Base-by-base conservation (phyloP, 768 basidiomycete species). In the Terana coerulea region DNA sequence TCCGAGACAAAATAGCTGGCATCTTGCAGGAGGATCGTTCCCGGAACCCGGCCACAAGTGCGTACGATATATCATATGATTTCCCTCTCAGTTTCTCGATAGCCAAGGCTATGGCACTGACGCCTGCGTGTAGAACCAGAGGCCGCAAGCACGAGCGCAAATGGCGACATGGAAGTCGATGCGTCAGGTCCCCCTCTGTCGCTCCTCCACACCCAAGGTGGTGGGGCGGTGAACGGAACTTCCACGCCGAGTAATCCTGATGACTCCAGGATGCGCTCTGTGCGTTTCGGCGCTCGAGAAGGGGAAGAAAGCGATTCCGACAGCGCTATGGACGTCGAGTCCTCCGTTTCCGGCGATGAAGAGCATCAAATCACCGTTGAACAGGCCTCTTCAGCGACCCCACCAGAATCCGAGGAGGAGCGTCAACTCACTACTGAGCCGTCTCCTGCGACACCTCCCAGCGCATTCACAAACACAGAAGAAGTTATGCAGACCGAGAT, bases 1-100 rank as follows among this genome's bases (percentile, higher is more conserved):
- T 66, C 58, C 66, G 59, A 56, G 69, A 67, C 57, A 60, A 68
- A 49, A 58, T 70, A 53, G 63, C 66, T 60, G 69, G 67, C 53
- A 64, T 64, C 44, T 60, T 67, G 50, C 63, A 63, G 54, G 64
- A 64, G 49, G 61, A 67, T 59, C 63, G 70, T 22, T 39, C 33
- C 17, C 41, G 47, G 21, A 43, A 47, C 6, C 14, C 34, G 36
- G 49, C 10, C 26, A 21, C 14, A 25, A 6, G 47, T 50, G 33
- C 43, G 47, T 50, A 44, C 29, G 3, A 39, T 9, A 39, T 39
- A 22, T n/a, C 5, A 10, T n/a, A 39, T 17, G 17, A 19, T 14
- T 17, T 9, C 2, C 17, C 37, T 17, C 37, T 39, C n/a, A n/a
- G n/a, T n/a, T 17, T 3, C 37, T 10, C 37, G 24, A 19, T 19